Base-by-base conservation (phyloP, 176 grass and related monocot species). In the Lolium perenne region DNA sequence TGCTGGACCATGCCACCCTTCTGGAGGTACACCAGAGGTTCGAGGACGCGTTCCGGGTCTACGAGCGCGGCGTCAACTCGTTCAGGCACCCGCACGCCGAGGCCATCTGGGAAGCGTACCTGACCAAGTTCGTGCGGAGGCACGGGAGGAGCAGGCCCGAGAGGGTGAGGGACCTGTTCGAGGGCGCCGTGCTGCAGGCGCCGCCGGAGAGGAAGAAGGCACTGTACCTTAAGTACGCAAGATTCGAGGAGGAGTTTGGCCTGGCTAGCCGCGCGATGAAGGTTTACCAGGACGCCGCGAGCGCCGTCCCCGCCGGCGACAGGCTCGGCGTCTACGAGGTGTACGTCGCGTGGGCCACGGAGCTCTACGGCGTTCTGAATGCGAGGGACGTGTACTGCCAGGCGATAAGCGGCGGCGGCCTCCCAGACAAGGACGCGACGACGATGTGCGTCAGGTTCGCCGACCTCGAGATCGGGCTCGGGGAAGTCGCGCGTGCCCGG, bases 31-130 rank as follows among this genome's bases (percentile, higher is more conserved):
- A 90, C 38, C 35, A 70, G 10, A 87, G 93, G 65, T 94, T 94
- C 83, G 94, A 97, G 63, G 92, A 97, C 87, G 92, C 92, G 83
- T 97, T 97, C 77, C 89, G 87, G 12, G 94, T 90, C 4, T 94
- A 94, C 80, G 83, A 94, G 84, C 87, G 88, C 77, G 94, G 94
- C 50, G 88, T 94, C 47, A 71, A 32, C 45, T 80, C 86, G 8
- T 97, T 97, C 80, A 89, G 89, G 57, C 85, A 97, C 51, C 92
- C 92, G 48, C 92, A 97, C 67, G 90, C 67, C 59, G 91, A 85
- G 51, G 86, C 91, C 50, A 90, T 97, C 43, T 94, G 92, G 92
- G 83, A 90, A 10, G 91, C 92, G 16, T 97, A 97, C 76, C 83
- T 92, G 29, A 68, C 88, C 29, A 92, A 89, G 85, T 92, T 83